phyloP scores from a whole-genome alignment of 2,329 filamentous ascomycete genomes.

The Colletotrichum sp. region DNA sequence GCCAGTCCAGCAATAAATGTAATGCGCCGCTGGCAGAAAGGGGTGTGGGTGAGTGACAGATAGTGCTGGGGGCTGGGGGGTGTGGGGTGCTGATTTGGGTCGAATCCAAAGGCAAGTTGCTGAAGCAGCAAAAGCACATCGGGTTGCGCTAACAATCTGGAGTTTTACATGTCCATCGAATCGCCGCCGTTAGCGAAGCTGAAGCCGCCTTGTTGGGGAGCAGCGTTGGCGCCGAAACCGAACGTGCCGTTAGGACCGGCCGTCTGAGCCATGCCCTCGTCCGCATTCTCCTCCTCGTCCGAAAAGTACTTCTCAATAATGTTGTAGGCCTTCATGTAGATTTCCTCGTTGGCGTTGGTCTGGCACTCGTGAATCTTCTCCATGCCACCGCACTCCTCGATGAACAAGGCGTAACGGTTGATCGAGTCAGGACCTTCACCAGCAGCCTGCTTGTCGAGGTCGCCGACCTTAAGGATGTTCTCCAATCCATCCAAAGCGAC shows the following conservation, averaged over 20 bases:
- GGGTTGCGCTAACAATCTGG: conserved; percentile 2
- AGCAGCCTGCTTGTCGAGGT: conserved; percentile 94
- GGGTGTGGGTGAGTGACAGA: conserved; percentile 2
- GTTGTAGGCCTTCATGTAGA: conserved; percentile 99
- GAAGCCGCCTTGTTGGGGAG: conserved; percentile 77
- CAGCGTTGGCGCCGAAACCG: conserved; percentile 74
- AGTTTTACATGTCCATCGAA: conserved; percentile 68
- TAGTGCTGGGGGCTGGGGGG: conserved; percentile 2
- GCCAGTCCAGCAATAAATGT: conserved; percentile 8
- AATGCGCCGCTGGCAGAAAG: conserved; percentile 11
- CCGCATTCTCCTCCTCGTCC: conserved; percentile 94
- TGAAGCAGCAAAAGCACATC: background rate
- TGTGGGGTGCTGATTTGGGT: background rate
- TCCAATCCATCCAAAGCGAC: conserved; percentile 96
- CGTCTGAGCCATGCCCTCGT: conserved; percentile 75
- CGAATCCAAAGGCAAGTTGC: background rate
- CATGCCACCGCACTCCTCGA: conserved; percentile 98
- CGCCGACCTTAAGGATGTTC: conserved; percentile 99
- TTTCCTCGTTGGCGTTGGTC: conserved; percentile 99
- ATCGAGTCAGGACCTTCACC: conserved; percentile 78
- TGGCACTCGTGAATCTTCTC: conserved; percentile 99
- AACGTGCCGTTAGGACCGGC: conserved; percentile 76
- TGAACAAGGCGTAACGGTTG: conserved; percentile 97
- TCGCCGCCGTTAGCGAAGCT: conserved; percentile 83
- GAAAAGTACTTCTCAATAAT: conserved; percentile 99